Evolutionary conservation across 2,329 filamentous ascomycete species (phyloP).

Genomic region (Graphilbum fragrans): DNA sequence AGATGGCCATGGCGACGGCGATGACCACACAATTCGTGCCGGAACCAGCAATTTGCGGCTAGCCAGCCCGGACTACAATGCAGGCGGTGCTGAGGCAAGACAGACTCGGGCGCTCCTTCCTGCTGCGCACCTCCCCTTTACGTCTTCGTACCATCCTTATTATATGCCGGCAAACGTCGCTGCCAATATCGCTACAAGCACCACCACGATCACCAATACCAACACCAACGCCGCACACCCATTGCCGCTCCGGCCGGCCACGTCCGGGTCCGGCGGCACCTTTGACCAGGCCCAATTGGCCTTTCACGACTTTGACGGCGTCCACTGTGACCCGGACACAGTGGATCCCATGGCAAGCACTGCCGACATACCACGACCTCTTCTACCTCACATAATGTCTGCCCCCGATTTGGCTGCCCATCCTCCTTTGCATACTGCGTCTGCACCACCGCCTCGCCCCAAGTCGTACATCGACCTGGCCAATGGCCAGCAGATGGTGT

Average conservation of each 20-base stretch:
- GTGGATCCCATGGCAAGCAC: neutral
- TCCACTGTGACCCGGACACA: conserved; percentile 54
- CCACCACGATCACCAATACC: too few relatives aligned
- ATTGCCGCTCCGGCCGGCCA: conserved; percentile 27
- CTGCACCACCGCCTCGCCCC: conserved; percentile 23
- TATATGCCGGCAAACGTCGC: too few relatives aligned
- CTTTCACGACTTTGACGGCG: conserved; percentile 74
- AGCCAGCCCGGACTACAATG: too few relatives aligned
- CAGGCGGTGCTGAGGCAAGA: too few relatives aligned
- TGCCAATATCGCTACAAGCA: too few relatives aligned
- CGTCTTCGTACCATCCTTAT: too few relatives aligned
- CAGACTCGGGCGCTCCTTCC: too few relatives aligned
- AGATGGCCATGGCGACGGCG: neutral
- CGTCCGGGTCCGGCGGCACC: conserved; percentile 45
- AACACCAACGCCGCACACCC: too few relatives aligned
- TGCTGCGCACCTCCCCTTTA: too few relatives aligned
- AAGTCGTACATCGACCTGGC: conserved; percentile 50
- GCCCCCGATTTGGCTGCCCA: too few relatives aligned
- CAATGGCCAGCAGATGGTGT: conserved; percentile 74
- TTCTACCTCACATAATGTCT: conserved; percentile 9
- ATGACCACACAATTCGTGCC: conserved; percentile 24
- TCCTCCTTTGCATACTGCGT: conserved; percentile 1
- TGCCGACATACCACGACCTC: conserved; percentile 4
- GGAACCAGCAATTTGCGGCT: conserved; percentile 6
- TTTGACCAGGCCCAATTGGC: conserved; percentile 53